phyloP scores from a whole-genome alignment of 495 filamentous ascomycete genomes.

The Penicillium cinerascens region DNA sequence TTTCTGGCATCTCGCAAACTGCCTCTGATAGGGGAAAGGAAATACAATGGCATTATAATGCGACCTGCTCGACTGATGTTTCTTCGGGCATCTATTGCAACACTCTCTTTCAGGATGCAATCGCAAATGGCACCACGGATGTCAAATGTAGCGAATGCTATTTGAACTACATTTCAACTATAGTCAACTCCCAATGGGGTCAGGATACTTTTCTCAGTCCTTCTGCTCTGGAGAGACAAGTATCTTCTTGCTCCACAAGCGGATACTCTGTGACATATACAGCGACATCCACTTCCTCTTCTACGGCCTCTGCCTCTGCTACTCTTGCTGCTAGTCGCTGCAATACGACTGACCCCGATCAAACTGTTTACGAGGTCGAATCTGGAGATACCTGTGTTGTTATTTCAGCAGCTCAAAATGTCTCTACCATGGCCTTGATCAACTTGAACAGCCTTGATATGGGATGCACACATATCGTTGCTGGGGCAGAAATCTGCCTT shows the following conservation, averaged over 20 bases:
- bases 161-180: constrained; percentile 1
- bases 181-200: constrained; percentile 5
- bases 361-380: background rate
- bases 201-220: constrained; percentile 1
- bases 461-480: constrained; percentile 3
- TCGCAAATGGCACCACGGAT: background rate
- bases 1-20: background rate
- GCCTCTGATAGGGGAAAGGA: constrained; percentile 1
- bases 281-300: background rate
- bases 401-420: constrained; percentile 4
- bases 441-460: constrained; percentile 4
- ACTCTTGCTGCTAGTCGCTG: constrained; percentile 1
- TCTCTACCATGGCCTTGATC: constrained; percentile 2
- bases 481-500: constrained; percentile 2
- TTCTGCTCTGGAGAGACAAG: background rate
- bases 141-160: constrained; percentile 1
- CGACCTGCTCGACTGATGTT: constrained; percentile 1
- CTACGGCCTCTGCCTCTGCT: background rate
- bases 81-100: constrained; percentile 2
- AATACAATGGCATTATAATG: constrained; percentile 1
- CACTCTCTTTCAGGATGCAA: constrained; percentile 1
- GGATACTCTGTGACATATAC: constrained; percentile 2
- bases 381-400: background rate
- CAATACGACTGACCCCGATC: constrained; percentile 1
- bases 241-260: constrained; percentile 2